phyloP scores from a whole-genome alignment of 257 asterid genomes.

The Lantana camara region DNA sequence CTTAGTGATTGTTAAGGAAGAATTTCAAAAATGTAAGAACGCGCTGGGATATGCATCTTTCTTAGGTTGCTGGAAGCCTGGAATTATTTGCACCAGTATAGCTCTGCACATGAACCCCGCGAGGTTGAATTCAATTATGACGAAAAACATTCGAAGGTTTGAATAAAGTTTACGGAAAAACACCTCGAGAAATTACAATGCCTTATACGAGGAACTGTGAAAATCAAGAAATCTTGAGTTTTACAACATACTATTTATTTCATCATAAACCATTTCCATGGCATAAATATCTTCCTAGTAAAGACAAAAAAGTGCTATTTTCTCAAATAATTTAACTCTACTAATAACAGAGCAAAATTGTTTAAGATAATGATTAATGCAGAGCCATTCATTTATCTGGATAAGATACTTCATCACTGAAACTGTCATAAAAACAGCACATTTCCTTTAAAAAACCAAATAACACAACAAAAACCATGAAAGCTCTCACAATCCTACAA shows the following conservation, averaged over 20 bases:
- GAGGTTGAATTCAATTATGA: no score
- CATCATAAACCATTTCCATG: neutral
- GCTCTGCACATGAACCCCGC: no score
- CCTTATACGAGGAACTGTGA: no score
- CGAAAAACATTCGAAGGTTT: no score
- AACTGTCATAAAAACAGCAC: neutral
- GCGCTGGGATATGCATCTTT: no score
- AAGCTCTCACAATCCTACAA: constrained; percentile 43
- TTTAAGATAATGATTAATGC: neutral
- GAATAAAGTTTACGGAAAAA: no score
- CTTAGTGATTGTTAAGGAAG: neutral
- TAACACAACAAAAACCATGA: constrained; percentile 41
- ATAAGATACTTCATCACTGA: constrained; percentile 38
- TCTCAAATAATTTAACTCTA: neutral
- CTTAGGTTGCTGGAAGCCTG: no score
- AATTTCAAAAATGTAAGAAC: constrained; percentile 4
- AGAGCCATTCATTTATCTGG: constrained; percentile 51
- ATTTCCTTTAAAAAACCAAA: constrained; percentile 2
- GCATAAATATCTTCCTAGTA: constrained; percentile 14
- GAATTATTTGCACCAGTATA: no score
- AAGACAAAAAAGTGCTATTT: constrained; percentile 15
- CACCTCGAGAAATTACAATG: no score
- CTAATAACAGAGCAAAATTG: constrained; percentile 3
- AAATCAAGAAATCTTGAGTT: no score
- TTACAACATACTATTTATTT: neutral